A percentile compares a stretch with the other conserved stretches of the same genome.
Conservation (phyloP, 2,329 filamentous ascomycete species). For the Diplodia seriata region DNA sequence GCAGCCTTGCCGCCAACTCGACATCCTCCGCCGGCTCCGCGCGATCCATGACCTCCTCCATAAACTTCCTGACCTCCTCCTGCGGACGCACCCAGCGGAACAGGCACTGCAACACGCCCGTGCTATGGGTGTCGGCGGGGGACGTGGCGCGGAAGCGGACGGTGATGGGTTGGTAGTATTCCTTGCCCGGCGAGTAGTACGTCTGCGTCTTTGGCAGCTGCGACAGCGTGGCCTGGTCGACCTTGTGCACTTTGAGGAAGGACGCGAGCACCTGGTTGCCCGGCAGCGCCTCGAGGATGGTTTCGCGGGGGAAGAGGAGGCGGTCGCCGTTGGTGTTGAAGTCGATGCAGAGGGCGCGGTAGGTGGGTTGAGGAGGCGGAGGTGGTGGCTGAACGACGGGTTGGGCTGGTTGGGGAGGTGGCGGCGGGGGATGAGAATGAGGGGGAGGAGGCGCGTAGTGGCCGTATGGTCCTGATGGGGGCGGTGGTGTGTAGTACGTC, state of each 20-base stretch:
- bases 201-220: constrained; percentile 66
- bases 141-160: constrained; percentile 57
- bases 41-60: constrained; percentile 59
- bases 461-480: constrained; percentile 16
- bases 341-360: constrained; percentile 45
- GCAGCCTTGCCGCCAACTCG: constrained; percentile 63
- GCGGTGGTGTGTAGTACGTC: constrained; percentile 29
- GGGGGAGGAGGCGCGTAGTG: constrained; percentile 28
- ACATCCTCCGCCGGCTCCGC: constrained; percentile 62
- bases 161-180: constrained; percentile 73
- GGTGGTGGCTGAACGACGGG: constrained; percentile 31
- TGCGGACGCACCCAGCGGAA: constrained; percentile 60
- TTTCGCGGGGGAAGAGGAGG: constrained; percentile 79
- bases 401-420: constrained; percentile 19
- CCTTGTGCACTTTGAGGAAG: constrained; percentile 65
- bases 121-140: constrained; percentile 38
- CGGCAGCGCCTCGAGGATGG: constrained; percentile 74
- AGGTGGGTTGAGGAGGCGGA: constrained; percentile 20
- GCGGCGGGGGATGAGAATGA: constrained; percentile 15
- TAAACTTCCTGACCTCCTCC: constrained; percentile 48
- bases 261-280: constrained; percentile 71
- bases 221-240: constrained; percentile 46
- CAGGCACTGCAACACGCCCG: constrained; percentile 62
- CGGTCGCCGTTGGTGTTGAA: constrained; percentile 67
- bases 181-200: constrained; percentile 29